Evolutionary conservation across 1,284 basidiomycete genomes (phyloP).

Genomic region (Singerocomus rubriflavus): DNA sequence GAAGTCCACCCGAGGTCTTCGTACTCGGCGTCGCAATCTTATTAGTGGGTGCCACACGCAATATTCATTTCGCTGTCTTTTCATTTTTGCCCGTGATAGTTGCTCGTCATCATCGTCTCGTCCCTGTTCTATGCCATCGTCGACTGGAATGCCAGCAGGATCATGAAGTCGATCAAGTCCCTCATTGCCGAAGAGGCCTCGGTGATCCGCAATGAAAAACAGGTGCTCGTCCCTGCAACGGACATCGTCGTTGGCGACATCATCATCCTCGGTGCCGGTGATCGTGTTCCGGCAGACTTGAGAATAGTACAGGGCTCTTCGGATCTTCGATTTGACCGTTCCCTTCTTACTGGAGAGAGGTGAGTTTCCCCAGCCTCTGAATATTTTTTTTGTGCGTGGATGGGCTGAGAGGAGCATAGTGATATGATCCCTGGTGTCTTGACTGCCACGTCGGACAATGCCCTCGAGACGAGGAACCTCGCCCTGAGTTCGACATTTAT

Average conservation of each 20-base stretch:
- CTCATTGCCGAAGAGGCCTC: slow-evolving; percentile 40
- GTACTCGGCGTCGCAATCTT: slow-evolving; percentile 67
- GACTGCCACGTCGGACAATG: slow-evolving; percentile 51
- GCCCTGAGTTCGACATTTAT: slow-evolving; percentile 52
- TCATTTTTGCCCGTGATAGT: slow-evolving; percentile 13
- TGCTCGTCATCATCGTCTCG: slow-evolving; percentile 61
- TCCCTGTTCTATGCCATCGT: slow-evolving; percentile 46
- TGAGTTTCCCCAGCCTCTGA: slow-evolving; percentile 2
- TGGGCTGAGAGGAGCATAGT: slow-evolving; percentile 18
- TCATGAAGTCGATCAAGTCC: slow-evolving; percentile 35
- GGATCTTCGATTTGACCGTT: slow-evolving; percentile 58
- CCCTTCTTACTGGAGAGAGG: slow-evolving; percentile 58
- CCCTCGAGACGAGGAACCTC: slow-evolving; percentile 60
- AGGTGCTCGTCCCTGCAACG: slow-evolving; percentile 65
- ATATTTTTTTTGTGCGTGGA: neutral
- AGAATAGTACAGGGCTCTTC: slow-evolving; percentile 55
- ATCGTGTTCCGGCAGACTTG: slow-evolving; percentile 81
- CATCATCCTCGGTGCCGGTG: slow-evolving; percentile 68
- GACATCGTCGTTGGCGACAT: slow-evolving; percentile 82
- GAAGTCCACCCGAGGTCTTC: slow-evolving; percentile 46
- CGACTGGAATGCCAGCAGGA: slow-evolving; percentile 34
- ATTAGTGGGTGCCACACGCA: slow-evolving; percentile 57
- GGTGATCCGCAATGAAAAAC: slow-evolving; percentile 54
- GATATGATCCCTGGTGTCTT: slow-evolving; percentile 52
- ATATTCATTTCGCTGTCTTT: slow-evolving; percentile 5